Conservation (phyloP, 805 yeast species). For the Candida easanensis region DNA sequence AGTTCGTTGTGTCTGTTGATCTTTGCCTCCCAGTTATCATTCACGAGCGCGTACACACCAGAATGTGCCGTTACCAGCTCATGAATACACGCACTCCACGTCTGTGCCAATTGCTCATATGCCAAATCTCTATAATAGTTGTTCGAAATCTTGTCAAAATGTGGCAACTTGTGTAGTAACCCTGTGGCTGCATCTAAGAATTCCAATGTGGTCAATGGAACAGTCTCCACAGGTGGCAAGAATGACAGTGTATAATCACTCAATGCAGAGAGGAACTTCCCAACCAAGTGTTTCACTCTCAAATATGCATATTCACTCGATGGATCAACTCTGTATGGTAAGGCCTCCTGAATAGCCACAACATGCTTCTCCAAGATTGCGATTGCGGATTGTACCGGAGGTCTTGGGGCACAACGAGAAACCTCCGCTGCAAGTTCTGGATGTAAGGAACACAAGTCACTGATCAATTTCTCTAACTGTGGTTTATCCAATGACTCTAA, state of each 20-base stretch:
- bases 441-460: slow-evolving; percentile 50
- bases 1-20: slow-evolving; percentile 43
- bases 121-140: slow-evolving; percentile 46
- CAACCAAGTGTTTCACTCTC: slow-evolving; percentile 64
- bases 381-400: slow-evolving; percentile 52
- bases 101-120: slow-evolving; percentile 57
- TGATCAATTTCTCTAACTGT: slow-evolving; percentile 51
- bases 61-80: slow-evolving; percentile 26
- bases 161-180: slow-evolving; percentile 62
- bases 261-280: slow-evolving; percentile 66
- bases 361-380: slow-evolving; percentile 43
- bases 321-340: slow-evolving; percentile 77
- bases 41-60: slow-evolving; percentile 30
- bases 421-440: slow-evolving; percentile 61
- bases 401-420: slow-evolving; percentile 49
- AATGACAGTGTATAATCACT: slow-evolving; percentile 73
- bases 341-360: slow-evolving; percentile 38
- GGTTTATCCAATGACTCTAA: slow-evolving; percentile 65
- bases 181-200: slow-evolving; percentile 62
- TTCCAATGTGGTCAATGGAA: slow-evolving; percentile 50
- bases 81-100: slow-evolving; percentile 50
- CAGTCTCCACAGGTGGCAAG: slow-evolving; percentile 64
- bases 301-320: slow-evolving; percentile 74
- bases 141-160: slow-evolving; percentile 48
- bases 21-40: slow-evolving; percentile 39